Percentiles rank a stretch among this genome's conserved stretches.
Conservation (phyloP, 2,329 filamentous ascomycete species). For the Graphilbum fragrans region DNA sequence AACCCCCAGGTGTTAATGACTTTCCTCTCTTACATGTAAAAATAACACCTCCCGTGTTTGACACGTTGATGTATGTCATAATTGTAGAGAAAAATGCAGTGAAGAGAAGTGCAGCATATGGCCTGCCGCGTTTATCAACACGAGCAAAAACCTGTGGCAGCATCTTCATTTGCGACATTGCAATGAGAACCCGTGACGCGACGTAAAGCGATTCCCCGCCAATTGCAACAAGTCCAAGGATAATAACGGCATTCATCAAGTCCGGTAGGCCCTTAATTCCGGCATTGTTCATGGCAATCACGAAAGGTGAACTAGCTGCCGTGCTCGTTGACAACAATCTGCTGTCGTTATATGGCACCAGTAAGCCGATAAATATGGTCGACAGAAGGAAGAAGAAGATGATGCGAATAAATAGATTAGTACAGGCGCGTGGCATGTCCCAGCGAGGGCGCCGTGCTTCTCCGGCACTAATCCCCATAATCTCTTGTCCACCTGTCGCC, state of each 20-base stretch:
- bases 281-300: neutral
- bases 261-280: neutral
- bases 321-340: neutral
- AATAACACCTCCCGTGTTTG: neutral
- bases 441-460: neutral
- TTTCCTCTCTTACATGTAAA: conserved; percentile 1
- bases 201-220: neutral
- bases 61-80: neutral
- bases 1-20: too few relatives aligned
- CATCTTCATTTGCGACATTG: neutral
- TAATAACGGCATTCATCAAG: neutral
- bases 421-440: neutral
- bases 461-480: neutral
- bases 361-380: neutral
- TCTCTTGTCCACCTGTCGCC: neutral
- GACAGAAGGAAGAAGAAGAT: neutral
- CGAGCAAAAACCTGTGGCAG: neutral
- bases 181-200: neutral
- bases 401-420: neutral
- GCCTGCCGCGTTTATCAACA: neutral
- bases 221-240: neutral
- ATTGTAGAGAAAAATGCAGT: neutral
- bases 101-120: neutral
- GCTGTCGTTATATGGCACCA: neutral
- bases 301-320: neutral